phyloP scores from a whole-genome alignment of 805 yeast genomes.

The Dipodascus geniculatus region DNA sequence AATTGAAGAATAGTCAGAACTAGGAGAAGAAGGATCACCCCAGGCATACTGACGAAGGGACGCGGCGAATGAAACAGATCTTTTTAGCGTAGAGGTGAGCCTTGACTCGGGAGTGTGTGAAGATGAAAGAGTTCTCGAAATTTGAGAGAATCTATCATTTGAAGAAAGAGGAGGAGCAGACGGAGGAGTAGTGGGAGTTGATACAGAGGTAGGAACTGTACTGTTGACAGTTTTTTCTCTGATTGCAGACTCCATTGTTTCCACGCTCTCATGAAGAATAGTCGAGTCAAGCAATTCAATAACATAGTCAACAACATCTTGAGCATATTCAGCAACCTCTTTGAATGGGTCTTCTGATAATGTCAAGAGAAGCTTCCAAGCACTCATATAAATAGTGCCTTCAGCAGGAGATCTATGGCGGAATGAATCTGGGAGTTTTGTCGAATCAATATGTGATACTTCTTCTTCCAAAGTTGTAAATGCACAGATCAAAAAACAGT shows the following conservation, averaged over 20 bases:
- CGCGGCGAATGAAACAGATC: conserved; percentile 19
- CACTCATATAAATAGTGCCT: conserved; percentile 74
- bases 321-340: conserved; percentile 66
- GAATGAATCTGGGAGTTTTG: conserved; percentile 56
- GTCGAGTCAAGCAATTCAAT: conserved; percentile 52
- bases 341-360: conserved; percentile 79
- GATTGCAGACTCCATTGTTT: conserved; percentile 25
- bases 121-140: background rate
- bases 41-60: conserved; percentile 2
- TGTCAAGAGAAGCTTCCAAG: conserved; percentile 77
- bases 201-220: background rate
- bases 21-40: background rate
- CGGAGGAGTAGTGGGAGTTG: no score
- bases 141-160: background rate
- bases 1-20: conserved; percentile 3
- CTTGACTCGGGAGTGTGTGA: conserved; percentile 5
- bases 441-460: conserved; percentile 45
- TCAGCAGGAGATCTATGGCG: conserved; percentile 66
- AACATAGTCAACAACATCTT: conserved; percentile 62
- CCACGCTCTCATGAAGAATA: conserved; percentile 51
- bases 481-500: conserved; percentile 77
- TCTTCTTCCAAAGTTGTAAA: conserved; percentile 78
- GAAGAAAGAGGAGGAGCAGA: conserved; percentile 5
- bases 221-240: no score
- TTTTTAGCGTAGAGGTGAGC: conserved; percentile 11